A percentile compares a stretch with the other conserved stretches of the same genome.
Conservation (phyloP, 2,329 filamentous ascomycete genomes). For the Fusarium sp. region DNA sequence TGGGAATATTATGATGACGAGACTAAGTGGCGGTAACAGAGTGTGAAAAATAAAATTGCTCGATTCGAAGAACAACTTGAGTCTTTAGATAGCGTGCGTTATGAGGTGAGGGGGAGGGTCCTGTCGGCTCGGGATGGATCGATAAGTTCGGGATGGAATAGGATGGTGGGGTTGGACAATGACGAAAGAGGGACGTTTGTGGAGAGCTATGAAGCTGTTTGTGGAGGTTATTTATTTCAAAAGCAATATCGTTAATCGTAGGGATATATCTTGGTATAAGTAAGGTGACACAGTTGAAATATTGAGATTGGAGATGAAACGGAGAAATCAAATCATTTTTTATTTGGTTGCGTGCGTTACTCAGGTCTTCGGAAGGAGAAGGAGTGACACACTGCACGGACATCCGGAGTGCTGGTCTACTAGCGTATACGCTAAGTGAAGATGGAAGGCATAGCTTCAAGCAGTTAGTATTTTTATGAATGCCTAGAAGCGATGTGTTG, state of each 20-base stretch:
- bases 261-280: not conserved
- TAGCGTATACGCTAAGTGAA: conserved; percentile 13
- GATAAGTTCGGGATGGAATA: conserved; percentile 31
- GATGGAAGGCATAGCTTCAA: not conserved
- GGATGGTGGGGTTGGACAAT: conserved; percentile 39
- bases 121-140: conserved; percentile 36
- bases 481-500: not conserved
- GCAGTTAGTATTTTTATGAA: not conserved
- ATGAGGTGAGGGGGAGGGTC: conserved; percentile 36
- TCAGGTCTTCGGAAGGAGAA: conserved; percentile 16
- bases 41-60: conserved; percentile 2
- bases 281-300: not conserved
- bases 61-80: conserved; percentile 6
- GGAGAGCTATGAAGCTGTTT: conserved; percentile 1
- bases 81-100: conserved; percentile 24
- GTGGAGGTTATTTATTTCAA: not conserved
- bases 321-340: conserved; percentile 5
- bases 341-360: conserved; percentile 35
- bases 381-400: conserved; percentile 3
- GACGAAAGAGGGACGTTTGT: conserved; percentile 37
- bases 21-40: not conserved
- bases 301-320: not conserved
- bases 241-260: not conserved
- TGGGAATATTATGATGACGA: not conserved
- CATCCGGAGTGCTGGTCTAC: conserved; percentile 23